phyloP scores from a whole-genome alignment of 2,329 filamentous ascomycete genomes.

The Chalara sp. region DNA sequence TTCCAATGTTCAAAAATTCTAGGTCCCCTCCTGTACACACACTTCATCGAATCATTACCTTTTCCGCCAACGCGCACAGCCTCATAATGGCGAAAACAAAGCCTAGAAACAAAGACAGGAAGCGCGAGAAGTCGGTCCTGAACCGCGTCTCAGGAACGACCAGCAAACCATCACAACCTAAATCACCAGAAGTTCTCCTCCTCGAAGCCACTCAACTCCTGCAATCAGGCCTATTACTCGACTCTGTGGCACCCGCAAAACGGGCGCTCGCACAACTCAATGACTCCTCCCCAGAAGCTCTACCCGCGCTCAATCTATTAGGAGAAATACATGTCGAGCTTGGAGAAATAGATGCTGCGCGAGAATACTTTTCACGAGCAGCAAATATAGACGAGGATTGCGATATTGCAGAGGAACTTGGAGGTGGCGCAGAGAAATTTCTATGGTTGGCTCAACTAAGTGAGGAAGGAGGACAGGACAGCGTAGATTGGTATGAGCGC shows the following conservation, averaged over 20 bases:
- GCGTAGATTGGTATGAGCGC: constrained; percentile 59
- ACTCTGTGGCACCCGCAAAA: constrained; percentile 22
- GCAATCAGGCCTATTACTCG: constrained; percentile 26
- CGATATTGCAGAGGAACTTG: constrained; percentile 57
- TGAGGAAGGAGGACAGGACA: constrained; percentile 60
- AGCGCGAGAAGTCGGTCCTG: constrained; percentile 21
- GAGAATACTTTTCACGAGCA: constrained; percentile 65
- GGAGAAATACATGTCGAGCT: constrained; percentile 31
- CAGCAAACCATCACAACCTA: constrained; percentile 18
- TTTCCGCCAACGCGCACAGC: too few species aligned
- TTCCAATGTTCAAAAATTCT: too few species aligned
- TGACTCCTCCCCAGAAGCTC: constrained; percentile 17
- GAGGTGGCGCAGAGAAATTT: constrained; percentile 89
- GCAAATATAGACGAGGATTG: constrained; percentile 74
- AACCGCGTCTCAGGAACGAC: constrained; percentile 20
- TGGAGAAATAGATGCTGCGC: constrained; percentile 68
- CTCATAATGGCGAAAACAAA: constrained; percentile 28
- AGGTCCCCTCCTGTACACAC: too few species aligned
- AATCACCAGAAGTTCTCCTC: constrained; percentile 18
- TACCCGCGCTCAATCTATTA: constrained; percentile 27
- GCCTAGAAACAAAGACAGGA: constrained; percentile 25
- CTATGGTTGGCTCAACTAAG: constrained; percentile 89
- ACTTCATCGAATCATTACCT: too few species aligned
- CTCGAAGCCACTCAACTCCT: constrained; percentile 21
- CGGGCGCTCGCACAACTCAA: constrained; percentile 20